A percentile compares a stretch with the other conserved stretches of the same genome.
Conservation (phyloP, 805 yeast genomes). For the Saturnispora serradocipensis region DNA sequence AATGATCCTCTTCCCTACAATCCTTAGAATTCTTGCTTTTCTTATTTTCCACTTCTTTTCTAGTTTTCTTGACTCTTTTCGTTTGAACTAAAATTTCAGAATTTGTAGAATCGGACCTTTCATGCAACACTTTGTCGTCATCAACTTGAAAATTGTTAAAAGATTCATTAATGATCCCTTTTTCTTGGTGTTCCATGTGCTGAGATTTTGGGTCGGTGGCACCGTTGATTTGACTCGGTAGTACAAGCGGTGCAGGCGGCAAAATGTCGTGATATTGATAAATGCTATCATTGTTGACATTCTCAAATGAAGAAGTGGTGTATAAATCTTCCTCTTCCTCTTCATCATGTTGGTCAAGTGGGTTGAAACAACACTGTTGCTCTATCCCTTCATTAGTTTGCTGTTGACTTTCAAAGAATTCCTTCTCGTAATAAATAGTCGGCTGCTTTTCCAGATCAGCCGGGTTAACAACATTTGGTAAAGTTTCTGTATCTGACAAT, state of each 20-base stretch:
- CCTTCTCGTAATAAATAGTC: neutral
- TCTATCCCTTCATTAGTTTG: neutral
- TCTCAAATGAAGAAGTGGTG: slow-evolving; percentile 23
- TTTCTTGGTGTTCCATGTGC: neutral
- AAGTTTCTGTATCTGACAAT: slow-evolving; percentile 6
- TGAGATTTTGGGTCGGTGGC: neutral
- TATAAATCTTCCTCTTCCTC: slow-evolving; percentile 22
- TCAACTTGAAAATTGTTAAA: neutral
- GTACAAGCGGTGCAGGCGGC: slow-evolving; percentile 12
- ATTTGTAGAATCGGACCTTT: slow-evolving; percentile 4
- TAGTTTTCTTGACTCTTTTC: slow-evolving; percentile 4
- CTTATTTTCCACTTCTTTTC: slow-evolving; percentile 2
- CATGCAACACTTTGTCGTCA: slow-evolving; percentile 1
- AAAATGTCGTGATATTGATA: slow-evolving; percentile 8
- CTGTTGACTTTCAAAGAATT: neutral
- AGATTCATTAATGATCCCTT: neutral
- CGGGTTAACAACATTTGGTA: slow-evolving; percentile 4
- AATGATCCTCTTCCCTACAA: slow-evolving; percentile 31
- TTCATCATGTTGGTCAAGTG: neutral
- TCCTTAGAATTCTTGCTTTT: neutral
- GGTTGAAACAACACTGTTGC: neutral
- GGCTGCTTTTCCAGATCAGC: slow-evolving; percentile 11
- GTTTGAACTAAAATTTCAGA: neutral
- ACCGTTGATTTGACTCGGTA: slow-evolving; percentile 5
- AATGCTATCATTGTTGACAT: slow-evolving; percentile 1